Base-by-base conservation (phyloP, 441 rosid genomes). In the Macaranga tanarius region DNA sequence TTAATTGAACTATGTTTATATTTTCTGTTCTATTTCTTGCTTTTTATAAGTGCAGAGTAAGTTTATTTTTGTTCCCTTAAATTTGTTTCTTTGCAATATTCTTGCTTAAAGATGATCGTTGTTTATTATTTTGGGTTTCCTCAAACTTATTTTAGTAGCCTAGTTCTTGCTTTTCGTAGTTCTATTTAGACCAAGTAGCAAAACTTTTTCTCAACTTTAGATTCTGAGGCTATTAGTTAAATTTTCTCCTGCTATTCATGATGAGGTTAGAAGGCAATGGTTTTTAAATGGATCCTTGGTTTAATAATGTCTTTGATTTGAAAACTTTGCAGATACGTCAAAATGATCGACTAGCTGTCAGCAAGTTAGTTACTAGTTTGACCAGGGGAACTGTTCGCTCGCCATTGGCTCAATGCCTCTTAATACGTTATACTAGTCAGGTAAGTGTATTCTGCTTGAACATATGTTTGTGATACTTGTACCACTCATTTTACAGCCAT, bases 381-480 rank as follows among this genome's bases (percentile, higher is more conserved):
- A 90, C 98, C 17, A 95, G 87, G 89, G 99, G 98, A 77, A 81
- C 92, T 80, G 97, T 93, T 75, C 98, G 97, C 75, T 95, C 99
- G 54, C 99, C 99, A 51, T 75, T 95, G 82, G 98, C 97, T 51
- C 98, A 93, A 70, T 95, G 99, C 82, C 97, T 88, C 44, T 84
- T 95, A 85, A 93, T 95, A 76, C 98, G 99, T 67, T 93, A 95
- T 72, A 76, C 93, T 69, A 93, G 93, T 75, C 98, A 95, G 96
- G 99, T 95, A 38, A 28, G 65, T 65, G 34, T 70, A 40, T 58
- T 63, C 55, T 74, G 48, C 10, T 57, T 50, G n/a, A 65, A 71
- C 26, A 34, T n/a, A 13, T 57, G 5, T 76, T 67, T 57, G n/a
- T 52, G 45, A 45, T 31, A n/a, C 55, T 38, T 61, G 58, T 56